Base-by-base conservation (phyloP, 108 stramenopile species). In the Licmophora abbreviata region DNA sequence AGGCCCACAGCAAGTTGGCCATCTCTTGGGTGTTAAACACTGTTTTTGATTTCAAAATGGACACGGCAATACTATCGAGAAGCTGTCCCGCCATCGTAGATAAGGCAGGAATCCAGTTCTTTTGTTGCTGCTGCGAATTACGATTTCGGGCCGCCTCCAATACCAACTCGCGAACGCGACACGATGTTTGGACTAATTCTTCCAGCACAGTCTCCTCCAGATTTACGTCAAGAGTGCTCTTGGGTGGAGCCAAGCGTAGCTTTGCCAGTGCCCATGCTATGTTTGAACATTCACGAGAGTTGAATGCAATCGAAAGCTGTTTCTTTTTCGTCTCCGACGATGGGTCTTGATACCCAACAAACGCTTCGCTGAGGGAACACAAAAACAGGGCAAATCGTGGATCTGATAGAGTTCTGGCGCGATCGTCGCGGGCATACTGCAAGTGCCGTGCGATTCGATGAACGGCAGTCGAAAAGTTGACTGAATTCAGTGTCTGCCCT, bases 211-310 rank as follows among this genome's bases (percentile, higher is more conserved):
- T 61, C 10, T 75, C 59, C 17, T 17, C 28, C 41, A 56, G 61
- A 4, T 75, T 73, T 23, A 87, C 22, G 7, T 77, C 69, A 48
- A 74, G 54, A 0, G 68, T 75, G 0, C 34, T 59, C 25, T 33
- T 34, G 11, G 86, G 86, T 8, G 86, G 86, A 15, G 57, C 66
- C 30, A 89, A 44, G 9, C 71, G 62, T 15, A 90, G 55, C 51
- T 90, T 90, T 18, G 88, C 83, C 26, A 90, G 51, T 22, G 77
- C 88, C 88, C 88, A 90, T 21, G 62, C 79, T 40, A 81, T 66
- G 46, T 90, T 90, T 44, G 81, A 69, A 44, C 80, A 56, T 59
- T 90, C 84, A 8, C 84, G 51, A 17, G 70, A 56, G 14, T 54
- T 48, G 74, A 90, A 83, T 14, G 25, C 11, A 27, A 38, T 17